Evolutionary conservation across 768 basidiomycete genomes (phyloP).

Genomic region (Agaricus sinodeliciosus): DNA sequence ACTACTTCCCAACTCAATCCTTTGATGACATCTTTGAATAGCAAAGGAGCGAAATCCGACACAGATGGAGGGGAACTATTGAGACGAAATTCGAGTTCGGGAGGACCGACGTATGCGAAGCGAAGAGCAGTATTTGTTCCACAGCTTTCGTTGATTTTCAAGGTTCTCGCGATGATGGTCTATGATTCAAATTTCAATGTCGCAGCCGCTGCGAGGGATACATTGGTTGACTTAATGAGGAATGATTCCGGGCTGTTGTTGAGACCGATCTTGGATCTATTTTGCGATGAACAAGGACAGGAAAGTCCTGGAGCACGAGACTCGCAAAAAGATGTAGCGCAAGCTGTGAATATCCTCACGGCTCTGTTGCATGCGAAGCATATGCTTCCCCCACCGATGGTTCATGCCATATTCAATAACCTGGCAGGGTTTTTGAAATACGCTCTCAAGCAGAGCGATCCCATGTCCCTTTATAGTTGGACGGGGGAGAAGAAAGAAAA

Average conservation of each 20-base stretch:
- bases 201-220: slow-evolving; percentile 48
- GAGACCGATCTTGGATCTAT: slow-evolving; percentile 53
- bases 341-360: slow-evolving; percentile 46
- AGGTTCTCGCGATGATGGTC: slow-evolving; percentile 43
- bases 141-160: slow-evolving; percentile 47
- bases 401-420: slow-evolving; percentile 65
- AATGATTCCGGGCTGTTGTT: slow-evolving; percentile 67
- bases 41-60: neutral
- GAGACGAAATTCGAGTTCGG: slow-evolving; percentile 51
- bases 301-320: slow-evolving; percentile 20
- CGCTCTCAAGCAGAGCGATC: slow-evolving; percentile 36
- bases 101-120: slow-evolving; percentile 42
- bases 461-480: slow-evolving; percentile 4
- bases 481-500: neutral
- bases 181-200: slow-evolving; percentile 48
- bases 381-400: slow-evolving; percentile 54
- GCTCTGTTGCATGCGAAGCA: slow-evolving; percentile 51
- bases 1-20: slow-evolving; percentile 7
- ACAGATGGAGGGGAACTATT: slow-evolving; percentile 31
- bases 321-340: slow-evolving; percentile 31
- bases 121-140: slow-evolving; percentile 65
- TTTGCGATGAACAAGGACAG: slow-evolving; percentile 26
- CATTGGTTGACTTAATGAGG: slow-evolving; percentile 61
- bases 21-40: neutral
- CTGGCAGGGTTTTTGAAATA: slow-evolving; percentile 62